phyloP scores from a whole-genome alignment of 1,139 yeast species.

The Zygotorulaspora mrakii region DNA sequence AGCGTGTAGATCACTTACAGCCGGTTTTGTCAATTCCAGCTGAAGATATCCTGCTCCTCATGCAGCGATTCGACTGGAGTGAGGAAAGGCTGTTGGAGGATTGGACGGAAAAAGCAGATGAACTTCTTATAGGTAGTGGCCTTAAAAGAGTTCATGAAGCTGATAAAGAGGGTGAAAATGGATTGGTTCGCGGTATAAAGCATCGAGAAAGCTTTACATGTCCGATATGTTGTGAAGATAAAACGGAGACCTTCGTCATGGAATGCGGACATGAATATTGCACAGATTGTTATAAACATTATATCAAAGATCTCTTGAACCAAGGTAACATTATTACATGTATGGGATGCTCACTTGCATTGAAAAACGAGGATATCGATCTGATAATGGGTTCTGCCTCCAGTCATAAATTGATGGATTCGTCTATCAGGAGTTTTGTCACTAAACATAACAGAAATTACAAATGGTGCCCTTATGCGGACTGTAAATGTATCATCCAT shows the following conservation, averaged over 20 bases:
- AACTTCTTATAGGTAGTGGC: conserved; percentile 50
- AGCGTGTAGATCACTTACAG: conserved; percentile 28
- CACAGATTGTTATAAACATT: conserved; percentile 58
- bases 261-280: conserved; percentile 74
- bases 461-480: conserved; percentile 84
- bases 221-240: conserved; percentile 65
- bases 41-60: conserved; percentile 44
- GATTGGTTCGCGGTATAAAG: conserved; percentile 23
- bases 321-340: conserved; percentile 63
- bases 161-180: conserved; percentile 10
- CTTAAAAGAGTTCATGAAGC: conserved; percentile 32
- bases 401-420: conserved; percentile 32
- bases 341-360: conserved; percentile 47
- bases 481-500: conserved; percentile 63
- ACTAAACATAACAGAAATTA: conserved; percentile 50
- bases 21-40: conserved; percentile 31
- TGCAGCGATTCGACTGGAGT: conserved; percentile 69
- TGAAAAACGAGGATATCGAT: conserved; percentile 38
- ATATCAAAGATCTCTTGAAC: conserved; percentile 49
- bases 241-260: conserved; percentile 47
- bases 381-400: conserved; percentile 36
- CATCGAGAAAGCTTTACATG: conserved; percentile 46
- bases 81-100: conserved; percentile 65
- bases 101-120: conserved; percentile 53
- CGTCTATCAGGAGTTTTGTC: conserved; percentile 49